Conservation (phyloP, 495 filamentous ascomycete genomes). For the Paragyromitra xinjiangensis region DNA sequence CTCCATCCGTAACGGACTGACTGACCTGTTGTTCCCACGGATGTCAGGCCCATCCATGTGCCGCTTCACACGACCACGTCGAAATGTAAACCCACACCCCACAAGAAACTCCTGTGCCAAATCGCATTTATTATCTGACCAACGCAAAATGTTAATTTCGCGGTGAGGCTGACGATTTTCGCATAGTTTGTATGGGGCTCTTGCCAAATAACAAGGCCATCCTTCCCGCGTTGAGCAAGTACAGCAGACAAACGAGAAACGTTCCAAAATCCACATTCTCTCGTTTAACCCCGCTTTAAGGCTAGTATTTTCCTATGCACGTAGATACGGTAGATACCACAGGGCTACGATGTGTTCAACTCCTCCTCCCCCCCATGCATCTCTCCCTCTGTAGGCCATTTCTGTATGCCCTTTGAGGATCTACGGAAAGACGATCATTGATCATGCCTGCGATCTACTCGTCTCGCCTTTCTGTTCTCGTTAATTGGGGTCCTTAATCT, state of each 20-base stretch:
- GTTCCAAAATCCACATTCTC: slow-evolving; percentile 15
- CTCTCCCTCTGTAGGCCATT: slow-evolving; percentile 10
- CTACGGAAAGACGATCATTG: slow-evolving; percentile 33
- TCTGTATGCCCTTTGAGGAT: slow-evolving; percentile 15
- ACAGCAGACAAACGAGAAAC: slow-evolving; percentile 39
- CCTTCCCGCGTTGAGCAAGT: slow-evolving; percentile 38
- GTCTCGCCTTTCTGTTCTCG: slow-evolving; percentile 3
- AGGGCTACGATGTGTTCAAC: slow-evolving; percentile 32
- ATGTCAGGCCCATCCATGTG: slow-evolving; percentile 37
- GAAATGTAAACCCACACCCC: slow-evolving; percentile 26
- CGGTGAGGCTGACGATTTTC: slow-evolving; percentile 39
- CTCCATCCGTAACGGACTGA: slow-evolving; percentile 44
- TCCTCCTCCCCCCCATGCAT: slow-evolving; percentile 10
- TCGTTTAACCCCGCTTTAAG: slow-evolving; percentile 41
- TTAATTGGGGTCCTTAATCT: background rate
- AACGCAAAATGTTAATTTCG: slow-evolving; percentile 21
- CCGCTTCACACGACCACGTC: slow-evolving; percentile 43
- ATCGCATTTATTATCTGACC: slow-evolving; percentile 35
- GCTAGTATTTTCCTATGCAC: slow-evolving; percentile 39
- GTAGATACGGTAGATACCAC: slow-evolving; percentile 20
- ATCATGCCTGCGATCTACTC: slow-evolving; percentile 18
- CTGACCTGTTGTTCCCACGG: slow-evolving; percentile 46
- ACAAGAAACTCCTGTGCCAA: slow-evolving; percentile 11
- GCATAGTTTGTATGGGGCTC: slow-evolving; percentile 23
- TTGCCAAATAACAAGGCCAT: slow-evolving; percentile 16